Evolutionary conservation across 495 filamentous ascomycete genomes (phyloP).

Genomic region (Lasiosphaeris hirsuta): DNA sequence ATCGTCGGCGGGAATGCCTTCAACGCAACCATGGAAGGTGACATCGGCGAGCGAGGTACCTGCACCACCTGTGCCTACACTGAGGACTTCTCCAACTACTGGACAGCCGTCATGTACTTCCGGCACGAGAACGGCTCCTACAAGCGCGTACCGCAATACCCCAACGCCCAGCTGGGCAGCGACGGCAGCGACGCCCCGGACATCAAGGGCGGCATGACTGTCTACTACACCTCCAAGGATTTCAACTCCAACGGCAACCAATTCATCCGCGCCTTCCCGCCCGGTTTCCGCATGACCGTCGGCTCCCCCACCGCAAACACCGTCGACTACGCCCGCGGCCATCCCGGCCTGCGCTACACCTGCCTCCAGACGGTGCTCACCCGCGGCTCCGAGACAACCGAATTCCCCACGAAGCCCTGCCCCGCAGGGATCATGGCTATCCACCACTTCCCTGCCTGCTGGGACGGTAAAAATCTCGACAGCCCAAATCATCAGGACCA

Average conservation of each 20-base stretch:
- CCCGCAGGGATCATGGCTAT: slow-evolving; percentile 32
- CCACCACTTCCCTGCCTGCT: slow-evolving; percentile 25
- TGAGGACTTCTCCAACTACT: slow-evolving; percentile 36
- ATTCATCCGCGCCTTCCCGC: slow-evolving; percentile 34
- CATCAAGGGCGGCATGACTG: slow-evolving; percentile 29
- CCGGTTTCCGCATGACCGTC: slow-evolving; percentile 65
- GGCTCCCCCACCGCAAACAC: slow-evolving; percentile 48
- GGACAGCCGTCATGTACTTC: slow-evolving; percentile 37
- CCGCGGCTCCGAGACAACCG: slow-evolving; percentile 20
- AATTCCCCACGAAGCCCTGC: slow-evolving; percentile 28
- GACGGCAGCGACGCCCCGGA: neutral
- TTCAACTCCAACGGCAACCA: slow-evolving; percentile 5
- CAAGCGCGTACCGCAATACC: slow-evolving; percentile 29
- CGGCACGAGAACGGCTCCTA: slow-evolving; percentile 29
- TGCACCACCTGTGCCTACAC: slow-evolving; percentile 28
- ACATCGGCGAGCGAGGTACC: slow-evolving; percentile 28
- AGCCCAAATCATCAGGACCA: slow-evolving; percentile 37
- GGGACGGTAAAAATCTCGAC: slow-evolving; percentile 30
- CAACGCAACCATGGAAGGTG: slow-evolving; percentile 19
- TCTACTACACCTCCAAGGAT: slow-evolving; percentile 39
- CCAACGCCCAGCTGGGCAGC: neutral
- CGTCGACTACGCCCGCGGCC: slow-evolving; percentile 19
- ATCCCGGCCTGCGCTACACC: slow-evolving; percentile 31
- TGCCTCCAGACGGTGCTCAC: slow-evolving; percentile 21
- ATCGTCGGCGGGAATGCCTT: slow-evolving; percentile 45